Conservation (phyloP, 139 green algal genomes). For the Marvania coccoides region DNA sequence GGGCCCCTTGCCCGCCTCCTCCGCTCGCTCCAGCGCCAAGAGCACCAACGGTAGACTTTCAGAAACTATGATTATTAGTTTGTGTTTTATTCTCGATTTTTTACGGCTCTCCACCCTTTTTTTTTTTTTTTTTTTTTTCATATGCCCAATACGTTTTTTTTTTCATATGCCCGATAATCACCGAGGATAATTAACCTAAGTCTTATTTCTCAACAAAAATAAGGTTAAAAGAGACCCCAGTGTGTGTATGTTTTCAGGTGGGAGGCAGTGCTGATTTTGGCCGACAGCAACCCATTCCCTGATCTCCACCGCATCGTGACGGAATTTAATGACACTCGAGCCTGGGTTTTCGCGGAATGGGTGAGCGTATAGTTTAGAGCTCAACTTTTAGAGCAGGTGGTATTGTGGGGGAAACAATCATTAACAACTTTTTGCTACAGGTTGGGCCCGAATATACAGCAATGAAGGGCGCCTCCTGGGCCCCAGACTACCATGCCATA, state of each 20-base stretch:
- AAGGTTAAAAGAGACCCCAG: background rate
- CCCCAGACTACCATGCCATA: constrained; percentile 51
- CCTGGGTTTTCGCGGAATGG: constrained; percentile 70
- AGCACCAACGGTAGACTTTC: constrained; percentile 19
- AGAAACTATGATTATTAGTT: background rate
- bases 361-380: constrained; percentile 12
- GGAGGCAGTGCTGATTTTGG: constrained; percentile 61
- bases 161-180: no score
- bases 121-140: background rate
- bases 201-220: no score
- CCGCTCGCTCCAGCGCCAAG: constrained; percentile 40
- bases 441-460: constrained; percentile 47
- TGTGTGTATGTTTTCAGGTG: constrained; percentile 37
- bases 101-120: background rate
- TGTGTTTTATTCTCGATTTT: background rate
- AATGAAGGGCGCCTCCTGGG: constrained; percentile 45
- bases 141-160: no score
- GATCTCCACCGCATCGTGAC: constrained; percentile 57
- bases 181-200: no score
- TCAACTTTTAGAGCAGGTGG: background rate
- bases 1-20: constrained; percentile 42
- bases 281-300: constrained; percentile 60
- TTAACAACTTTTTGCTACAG: constrained; percentile 6
- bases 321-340: constrained; percentile 44
- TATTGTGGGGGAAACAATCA: background rate